phyloP scores from a whole-genome alignment of 2,329 filamentous ascomycete genomes.

The Monosporascus sp. region DNA sequence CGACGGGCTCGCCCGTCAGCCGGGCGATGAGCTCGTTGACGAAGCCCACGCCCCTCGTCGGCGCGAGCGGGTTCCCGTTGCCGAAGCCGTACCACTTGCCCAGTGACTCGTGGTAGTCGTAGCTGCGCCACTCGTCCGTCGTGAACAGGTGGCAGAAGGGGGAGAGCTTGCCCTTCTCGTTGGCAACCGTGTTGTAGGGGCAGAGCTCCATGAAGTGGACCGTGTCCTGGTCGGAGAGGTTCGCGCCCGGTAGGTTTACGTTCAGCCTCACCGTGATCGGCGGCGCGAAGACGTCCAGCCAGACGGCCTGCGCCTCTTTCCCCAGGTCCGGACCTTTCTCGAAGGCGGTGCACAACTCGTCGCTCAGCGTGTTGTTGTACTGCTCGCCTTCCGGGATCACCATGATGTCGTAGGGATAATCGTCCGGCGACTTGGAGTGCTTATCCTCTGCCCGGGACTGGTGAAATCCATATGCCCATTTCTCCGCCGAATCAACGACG shows the following conservation, averaged over 20 bases:
- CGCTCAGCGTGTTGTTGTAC: slow-evolving; percentile 77
- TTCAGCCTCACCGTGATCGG: slow-evolving; percentile 67
- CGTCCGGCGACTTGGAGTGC: slow-evolving; percentile 33
- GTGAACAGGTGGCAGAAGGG: slow-evolving; percentile 75
- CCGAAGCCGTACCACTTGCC: slow-evolving; percentile 83
- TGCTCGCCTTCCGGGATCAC: slow-evolving; percentile 61
- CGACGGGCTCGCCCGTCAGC: slow-evolving; percentile 62
- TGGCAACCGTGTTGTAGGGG: slow-evolving; percentile 74
- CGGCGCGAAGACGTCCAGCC: slow-evolving; percentile 58
- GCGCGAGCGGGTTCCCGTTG: slow-evolving; percentile 69
- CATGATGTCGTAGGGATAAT: slow-evolving; percentile 52
- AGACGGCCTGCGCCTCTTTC: slow-evolving; percentile 47
- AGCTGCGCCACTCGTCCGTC: slow-evolving; percentile 65
- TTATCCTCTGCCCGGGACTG: slow-evolving; percentile 38
- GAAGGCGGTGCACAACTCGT: slow-evolving; percentile 66
- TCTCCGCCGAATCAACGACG: slow-evolving; percentile 67
- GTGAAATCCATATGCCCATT: slow-evolving; percentile 73
- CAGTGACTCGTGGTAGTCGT: slow-evolving; percentile 75
- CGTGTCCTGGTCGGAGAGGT: slow-evolving; percentile 57
- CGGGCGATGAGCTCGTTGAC: slow-evolving; percentile 83
- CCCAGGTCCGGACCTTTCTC: slow-evolving; percentile 53
- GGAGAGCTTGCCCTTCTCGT: slow-evolving; percentile 50
- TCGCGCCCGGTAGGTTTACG: slow-evolving; percentile 58
- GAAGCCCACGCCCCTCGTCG: slow-evolving; percentile 83
- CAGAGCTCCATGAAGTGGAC: slow-evolving; percentile 83